phyloP scores from a whole-genome alignment of 169 alveolate genomes.

The Plasmodium gonderi region DNA sequence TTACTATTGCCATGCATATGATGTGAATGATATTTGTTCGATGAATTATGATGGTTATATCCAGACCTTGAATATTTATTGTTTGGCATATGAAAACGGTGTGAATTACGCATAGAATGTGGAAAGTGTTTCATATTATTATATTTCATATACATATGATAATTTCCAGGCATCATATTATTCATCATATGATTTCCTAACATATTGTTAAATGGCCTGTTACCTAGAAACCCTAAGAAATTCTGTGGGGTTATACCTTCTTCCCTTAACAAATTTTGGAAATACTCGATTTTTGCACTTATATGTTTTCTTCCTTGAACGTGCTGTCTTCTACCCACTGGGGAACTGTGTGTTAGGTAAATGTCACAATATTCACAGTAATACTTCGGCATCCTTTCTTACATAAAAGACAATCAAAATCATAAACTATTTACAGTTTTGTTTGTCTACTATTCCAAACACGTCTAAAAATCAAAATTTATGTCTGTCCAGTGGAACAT shows the following conservation, averaged over 20 bases:
- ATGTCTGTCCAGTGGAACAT: too few relatives aligned
- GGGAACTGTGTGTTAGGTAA: conserved; percentile 98
- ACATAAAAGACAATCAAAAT: background rate
- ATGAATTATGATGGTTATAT: background rate
- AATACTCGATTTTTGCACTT: conserved; percentile 97
- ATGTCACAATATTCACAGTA: conserved; percentile 99
- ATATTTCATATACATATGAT: conserved; percentile 26
- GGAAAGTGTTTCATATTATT: conserved; percentile 7
- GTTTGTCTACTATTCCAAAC: background rate
- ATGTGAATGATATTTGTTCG: conserved; percentile 8
- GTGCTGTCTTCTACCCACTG: conserved; percentile 99
- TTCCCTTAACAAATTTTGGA: conserved; percentile 85
- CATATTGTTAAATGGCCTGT: conserved; percentile 5
- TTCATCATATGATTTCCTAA: conserved; percentile 59
- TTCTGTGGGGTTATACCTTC: conserved; percentile 74
- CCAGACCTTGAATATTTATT: conserved; percentile 63
- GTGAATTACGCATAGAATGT: conserved; percentile 14
- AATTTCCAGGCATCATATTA: conserved; percentile 53
- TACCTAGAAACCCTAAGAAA: conserved; percentile 55
- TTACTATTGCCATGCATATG: background rate
- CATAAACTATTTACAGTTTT: background rate
- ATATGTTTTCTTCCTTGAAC: conserved; percentile 97
- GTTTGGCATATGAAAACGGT: conserved; percentile 14
- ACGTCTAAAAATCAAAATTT: too few relatives aligned
- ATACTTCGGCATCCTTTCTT: conserved; percentile 96